A percentile compares a stretch with the other conserved stretches of the same genome.
Conservation (phyloP, 768 basidiomycete species). For the Ramaria rubella region DNA sequence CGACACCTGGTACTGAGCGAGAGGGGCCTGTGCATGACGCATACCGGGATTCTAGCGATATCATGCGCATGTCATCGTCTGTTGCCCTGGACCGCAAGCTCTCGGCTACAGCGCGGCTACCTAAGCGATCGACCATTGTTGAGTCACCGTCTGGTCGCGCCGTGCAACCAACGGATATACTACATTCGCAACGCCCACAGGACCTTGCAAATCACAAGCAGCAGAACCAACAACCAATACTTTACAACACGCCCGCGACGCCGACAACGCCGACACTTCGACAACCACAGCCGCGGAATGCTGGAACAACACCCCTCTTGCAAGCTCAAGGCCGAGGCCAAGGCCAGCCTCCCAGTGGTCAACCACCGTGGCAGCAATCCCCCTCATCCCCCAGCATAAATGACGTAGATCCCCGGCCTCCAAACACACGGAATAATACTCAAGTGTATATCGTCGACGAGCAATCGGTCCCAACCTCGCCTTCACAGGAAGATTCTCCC, state of each 20-base stretch:
- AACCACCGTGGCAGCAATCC: constrained; percentile 29
- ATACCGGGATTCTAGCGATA: constrained; percentile 82
- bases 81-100: constrained; percentile 93
- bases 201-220: constrained; percentile 7
- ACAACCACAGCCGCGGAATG: constrained; percentile 11
- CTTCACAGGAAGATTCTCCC: constrained; percentile 44
- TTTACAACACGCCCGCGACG: neutral
- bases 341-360: neutral
- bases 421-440: constrained; percentile 72
- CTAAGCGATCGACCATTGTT: constrained; percentile 91
- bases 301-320: constrained; percentile 1
- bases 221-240: neutral
- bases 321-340: neutral
- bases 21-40: constrained; percentile 52
- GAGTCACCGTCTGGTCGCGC: constrained; percentile 89
- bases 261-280: constrained; percentile 4
- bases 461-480: constrained; percentile 57
- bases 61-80: constrained; percentile 84
- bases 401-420: constrained; percentile 52
- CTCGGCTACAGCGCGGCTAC: constrained; percentile 85
- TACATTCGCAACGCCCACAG: constrained; percentile 38
- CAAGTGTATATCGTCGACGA: constrained; percentile 89
- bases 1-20: constrained; percentile 24
- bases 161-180: constrained; percentile 63
- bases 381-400: constrained; percentile 31